phyloP scores from a whole-genome alignment of 805 yeast species.

The Cyberlindnera xylosilytica region DNA sequence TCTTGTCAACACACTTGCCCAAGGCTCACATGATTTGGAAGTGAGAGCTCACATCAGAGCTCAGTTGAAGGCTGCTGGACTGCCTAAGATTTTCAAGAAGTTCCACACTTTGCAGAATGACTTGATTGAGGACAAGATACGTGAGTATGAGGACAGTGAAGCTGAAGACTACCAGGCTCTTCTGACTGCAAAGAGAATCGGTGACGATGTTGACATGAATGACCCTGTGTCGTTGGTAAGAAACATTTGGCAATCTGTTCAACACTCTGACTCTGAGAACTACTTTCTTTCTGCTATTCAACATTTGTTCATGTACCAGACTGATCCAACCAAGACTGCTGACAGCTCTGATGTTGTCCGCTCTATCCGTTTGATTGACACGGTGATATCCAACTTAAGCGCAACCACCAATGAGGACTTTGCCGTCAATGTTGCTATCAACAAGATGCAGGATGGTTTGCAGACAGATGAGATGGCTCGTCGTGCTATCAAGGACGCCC shows the following conservation, averaged over 20 bases:
- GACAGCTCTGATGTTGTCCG: slow-evolving; percentile 45
- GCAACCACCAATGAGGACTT: slow-evolving; percentile 47
- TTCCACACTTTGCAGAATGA: slow-evolving; percentile 54
- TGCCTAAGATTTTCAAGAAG: slow-evolving; percentile 47
- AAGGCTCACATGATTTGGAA: slow-evolving; percentile 35
- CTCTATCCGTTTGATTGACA: slow-evolving; percentile 61
- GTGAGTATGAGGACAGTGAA: slow-evolving; percentile 53
- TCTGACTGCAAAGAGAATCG: slow-evolving; percentile 32
- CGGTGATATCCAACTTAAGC: slow-evolving; percentile 60
- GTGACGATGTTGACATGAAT: slow-evolving; percentile 41
- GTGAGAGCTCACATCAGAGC: slow-evolving; percentile 56
- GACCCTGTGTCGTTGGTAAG: slow-evolving; percentile 65
- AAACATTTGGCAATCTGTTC: slow-evolving; percentile 59
- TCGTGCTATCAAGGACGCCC: slow-evolving; percentile 59
- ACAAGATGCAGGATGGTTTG: slow-evolving; percentile 64
- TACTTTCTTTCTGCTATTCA: slow-evolving; percentile 50
- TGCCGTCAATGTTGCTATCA: slow-evolving; percentile 76
- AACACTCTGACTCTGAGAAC: slow-evolving; percentile 47
- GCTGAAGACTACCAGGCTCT: slow-evolving; percentile 53
- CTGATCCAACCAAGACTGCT: slow-evolving; percentile 37
- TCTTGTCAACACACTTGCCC: slow-evolving; percentile 61
- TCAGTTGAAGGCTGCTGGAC: slow-evolving; percentile 54
- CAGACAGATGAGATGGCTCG: slow-evolving; percentile 85
- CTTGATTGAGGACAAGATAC: slow-evolving; percentile 61
- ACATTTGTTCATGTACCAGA: slow-evolving; percentile 45